Conservation (phyloP, 2,329 filamentous ascomycete species). For the Endoconidiophora polonica region DNA sequence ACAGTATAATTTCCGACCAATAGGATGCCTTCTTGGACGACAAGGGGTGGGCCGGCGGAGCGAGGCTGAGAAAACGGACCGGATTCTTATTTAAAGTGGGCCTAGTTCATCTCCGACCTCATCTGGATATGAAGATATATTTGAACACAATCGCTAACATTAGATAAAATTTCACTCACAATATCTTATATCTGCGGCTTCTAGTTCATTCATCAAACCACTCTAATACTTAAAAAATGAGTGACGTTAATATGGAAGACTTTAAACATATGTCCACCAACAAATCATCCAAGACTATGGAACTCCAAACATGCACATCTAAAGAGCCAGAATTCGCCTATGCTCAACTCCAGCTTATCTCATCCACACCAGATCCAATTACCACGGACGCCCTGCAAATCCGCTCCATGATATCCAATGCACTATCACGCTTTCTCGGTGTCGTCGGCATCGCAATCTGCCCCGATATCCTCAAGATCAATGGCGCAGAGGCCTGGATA, state of each 20-base stretch:
- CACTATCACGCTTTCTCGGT: conserved; percentile 54
- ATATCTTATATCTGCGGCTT: no score
- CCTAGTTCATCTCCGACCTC: neutral
- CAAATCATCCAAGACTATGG: conserved; percentile 24
- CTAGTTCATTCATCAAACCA: no score
- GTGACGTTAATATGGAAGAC: conserved; percentile 10
- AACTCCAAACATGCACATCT: conserved; percentile 35
- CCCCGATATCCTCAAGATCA: conserved; percentile 51
- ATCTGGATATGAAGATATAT: no score
- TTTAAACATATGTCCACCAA: conserved; percentile 18
- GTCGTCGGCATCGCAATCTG: conserved; percentile 48
- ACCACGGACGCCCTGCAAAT: conserved; percentile 44
- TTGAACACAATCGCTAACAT: no score
- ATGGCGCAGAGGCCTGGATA: conserved; percentile 42
- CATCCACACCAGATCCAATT: conserved; percentile 9
- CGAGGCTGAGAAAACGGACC: neutral
- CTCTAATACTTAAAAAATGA: no score
- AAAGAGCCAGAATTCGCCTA: conserved; percentile 38
- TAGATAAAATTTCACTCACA: no score
- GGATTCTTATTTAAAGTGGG: neutral
- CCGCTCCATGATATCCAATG: conserved; percentile 44
- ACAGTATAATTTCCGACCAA: conserved; percentile 3
- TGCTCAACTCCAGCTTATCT: conserved; percentile 33
- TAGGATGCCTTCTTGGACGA: conserved; percentile 6
- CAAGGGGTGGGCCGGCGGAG: neutral